phyloP scores from a whole-genome alignment of 768 basidiomycete genomes.

The Galerina sulciceps region DNA sequence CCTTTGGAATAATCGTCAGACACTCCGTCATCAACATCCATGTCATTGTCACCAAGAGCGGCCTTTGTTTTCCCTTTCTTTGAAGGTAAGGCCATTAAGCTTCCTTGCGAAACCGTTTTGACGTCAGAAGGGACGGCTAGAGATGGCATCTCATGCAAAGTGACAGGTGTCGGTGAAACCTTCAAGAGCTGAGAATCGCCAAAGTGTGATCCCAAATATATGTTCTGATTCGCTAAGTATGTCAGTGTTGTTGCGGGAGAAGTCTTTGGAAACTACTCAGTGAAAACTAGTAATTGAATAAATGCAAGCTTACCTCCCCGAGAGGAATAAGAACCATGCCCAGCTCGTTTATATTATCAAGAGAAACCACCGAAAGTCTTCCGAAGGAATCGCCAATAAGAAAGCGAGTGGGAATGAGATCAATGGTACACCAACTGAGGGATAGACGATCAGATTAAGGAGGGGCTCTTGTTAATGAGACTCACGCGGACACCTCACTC shows the following conservation, averaged over 20 bases:
- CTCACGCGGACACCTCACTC: conserved; percentile 73
- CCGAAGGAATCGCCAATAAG: conserved; percentile 77
- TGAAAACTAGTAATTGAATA: neutral
- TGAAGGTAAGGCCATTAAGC: conserved; percentile 27
- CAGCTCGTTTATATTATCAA: conserved; percentile 46
- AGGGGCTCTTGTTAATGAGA: conserved; percentile 4
- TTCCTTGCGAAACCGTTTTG: conserved; percentile 39
- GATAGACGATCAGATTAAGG: neutral
- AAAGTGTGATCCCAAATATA: conserved; percentile 82
- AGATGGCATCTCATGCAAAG: conserved; percentile 43
- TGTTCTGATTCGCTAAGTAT: conserved; percentile 67
- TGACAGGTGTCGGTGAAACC: conserved; percentile 53
- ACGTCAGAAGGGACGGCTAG: conserved; percentile 58
- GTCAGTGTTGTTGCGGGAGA: conserved; percentile 75
- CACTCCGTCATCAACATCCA: conserved; percentile 36
- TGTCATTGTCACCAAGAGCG: conserved; percentile 32
- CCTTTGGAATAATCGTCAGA: conserved; percentile 38
- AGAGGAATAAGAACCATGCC: conserved; percentile 64
- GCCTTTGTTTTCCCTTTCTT: conserved; percentile 45
- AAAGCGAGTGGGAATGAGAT: conserved; percentile 47
- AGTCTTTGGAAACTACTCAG: conserved; percentile 42
- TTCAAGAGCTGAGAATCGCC: conserved; percentile 81
- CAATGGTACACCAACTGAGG: conserved; percentile 56
- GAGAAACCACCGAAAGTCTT: conserved; percentile 64
- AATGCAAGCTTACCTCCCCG: conserved; percentile 58